Evolutionary conservation across 2,329 filamentous ascomycete species (phyloP), one percentile per base, ranked within the genome.

Genomic region (Diaporthe amygdali): DNA sequence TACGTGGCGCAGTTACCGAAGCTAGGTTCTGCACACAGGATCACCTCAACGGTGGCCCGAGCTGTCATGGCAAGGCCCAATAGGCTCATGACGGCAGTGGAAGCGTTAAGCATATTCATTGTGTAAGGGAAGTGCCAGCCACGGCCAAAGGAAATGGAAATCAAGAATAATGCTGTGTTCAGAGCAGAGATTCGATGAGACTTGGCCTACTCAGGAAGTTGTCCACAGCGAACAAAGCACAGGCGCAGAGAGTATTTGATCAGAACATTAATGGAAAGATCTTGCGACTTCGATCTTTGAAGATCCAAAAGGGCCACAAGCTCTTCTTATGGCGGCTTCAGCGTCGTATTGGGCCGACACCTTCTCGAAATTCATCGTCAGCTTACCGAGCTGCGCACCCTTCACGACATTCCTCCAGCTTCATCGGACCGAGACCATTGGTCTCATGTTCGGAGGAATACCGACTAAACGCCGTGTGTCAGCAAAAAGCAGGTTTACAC

Each of bases 371-470:
- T 47, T 41, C 27, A 5, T 47, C 25, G 20, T 47, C 59, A 63
- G 59, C 41, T 27, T 27, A 47, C 59, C 59, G 59, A 47, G 59
- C 46, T 63, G 59, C 59, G 15, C 41, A 44, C 47, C 59, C 59
- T 10, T 22, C 41, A 63, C n/a, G 25, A 5, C n/a, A 47, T 34
- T 63, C 41, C 59, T 47, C 41, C 59, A 47, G 44, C 59, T 15
- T 46, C 41, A 14, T 44, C 41, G 41, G 41, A 47, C 59, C 41
- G 41, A 63, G 32, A 15, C 41, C 27, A 47, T 63, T 63, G 59
- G 59, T 25, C 59, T 47, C 20, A n/a, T 30, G 7, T 7, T 9
- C 59, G 59, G 59, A 63, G 59, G 20, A 47, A 63, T 8, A 22
- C 41, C 41, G 46, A 14, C 41, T 47, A 47, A 30, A 3, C 6